Percentiles rank a stretch among this genome's conserved stretches.
These are phyloP conservation scores for Phytophthora rubi DNA, from an alignment of 352 stramenopile genomes.

Conservation along the genomic window DNA sequence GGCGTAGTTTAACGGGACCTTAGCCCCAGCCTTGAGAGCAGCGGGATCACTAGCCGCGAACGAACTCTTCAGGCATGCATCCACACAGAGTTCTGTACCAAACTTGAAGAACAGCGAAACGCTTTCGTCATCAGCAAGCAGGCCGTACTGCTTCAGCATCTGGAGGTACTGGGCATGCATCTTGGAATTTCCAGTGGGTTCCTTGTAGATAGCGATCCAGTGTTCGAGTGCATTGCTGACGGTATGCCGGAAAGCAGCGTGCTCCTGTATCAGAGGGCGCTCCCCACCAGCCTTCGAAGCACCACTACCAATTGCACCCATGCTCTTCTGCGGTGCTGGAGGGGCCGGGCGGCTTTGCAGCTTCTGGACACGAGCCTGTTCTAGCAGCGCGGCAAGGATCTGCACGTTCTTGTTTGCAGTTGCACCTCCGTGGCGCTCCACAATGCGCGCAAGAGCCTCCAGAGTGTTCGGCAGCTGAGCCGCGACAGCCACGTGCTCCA, in stretches of 20 bases:
- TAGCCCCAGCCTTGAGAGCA: constrained; percentile 50
- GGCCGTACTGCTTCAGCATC: constrained; percentile 96
- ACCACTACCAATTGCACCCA: constrained; percentile 66
- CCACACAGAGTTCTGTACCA: constrained; percentile 96
- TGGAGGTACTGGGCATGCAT: constrained; percentile 97
- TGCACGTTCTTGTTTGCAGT: constrained; percentile 87
- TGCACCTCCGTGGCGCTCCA: constrained; percentile 78
- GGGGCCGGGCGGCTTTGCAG: constrained; percentile 32
- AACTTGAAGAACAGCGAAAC: constrained; percentile 98
- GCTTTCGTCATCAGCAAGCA: constrained; percentile 96
- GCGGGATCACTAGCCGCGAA: constrained; percentile 47
- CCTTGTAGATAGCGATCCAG: constrained; percentile 98
- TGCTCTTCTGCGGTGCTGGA: constrained; percentile 47
- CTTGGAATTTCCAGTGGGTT: constrained; percentile 93
- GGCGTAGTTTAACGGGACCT: constrained; percentile 87
- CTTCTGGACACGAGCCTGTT: constrained; percentile 78
- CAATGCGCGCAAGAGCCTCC: constrained; percentile 88
- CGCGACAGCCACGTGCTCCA: constrained; percentile 93
- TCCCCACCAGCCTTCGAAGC: constrained; percentile 40
- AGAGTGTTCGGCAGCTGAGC: constrained; percentile 94
- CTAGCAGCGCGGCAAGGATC: constrained; percentile 78
- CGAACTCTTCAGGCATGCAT: constrained; percentile 94
- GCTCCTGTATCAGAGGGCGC: constrained; percentile 65
- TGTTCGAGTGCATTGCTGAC: constrained; percentile 95
- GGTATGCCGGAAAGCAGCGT: constrained; percentile 85